These are phyloP conservation scores for Penicillium macrosclerotiorum DNA, from an alignment of 495 filamentous ascomycete genomes.

Conservation along the genomic window DNA sequence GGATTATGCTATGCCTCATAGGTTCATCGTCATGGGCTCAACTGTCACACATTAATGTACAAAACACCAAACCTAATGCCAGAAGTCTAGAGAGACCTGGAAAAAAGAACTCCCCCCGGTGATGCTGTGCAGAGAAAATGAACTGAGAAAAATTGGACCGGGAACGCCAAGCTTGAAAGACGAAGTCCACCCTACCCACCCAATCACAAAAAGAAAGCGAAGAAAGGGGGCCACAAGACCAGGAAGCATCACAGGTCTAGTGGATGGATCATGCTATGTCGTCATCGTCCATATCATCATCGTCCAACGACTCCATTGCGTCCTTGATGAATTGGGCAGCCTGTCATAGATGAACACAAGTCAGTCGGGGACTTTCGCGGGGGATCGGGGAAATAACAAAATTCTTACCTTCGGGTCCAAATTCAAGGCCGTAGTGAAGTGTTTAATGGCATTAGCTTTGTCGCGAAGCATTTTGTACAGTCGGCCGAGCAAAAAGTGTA, in stretches of 20 bases:
- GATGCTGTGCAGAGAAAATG: slow-evolving; percentile 38
- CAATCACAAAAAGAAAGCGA: slow-evolving; percentile 11
- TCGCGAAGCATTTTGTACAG: slow-evolving; percentile 79
- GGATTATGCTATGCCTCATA: slow-evolving; percentile 14
- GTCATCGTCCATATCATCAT: slow-evolving; percentile 78
- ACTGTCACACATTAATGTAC: slow-evolving; percentile 42
- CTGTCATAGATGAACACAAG: slow-evolving; percentile 42
- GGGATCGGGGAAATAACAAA: not conserved
- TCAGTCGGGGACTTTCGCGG: slow-evolving; percentile 21
- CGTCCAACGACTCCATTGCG: slow-evolving; percentile 84
- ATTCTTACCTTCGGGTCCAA: slow-evolving; percentile 86
- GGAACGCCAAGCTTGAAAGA: slow-evolving; percentile 26
- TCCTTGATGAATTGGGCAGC: slow-evolving; percentile 89
- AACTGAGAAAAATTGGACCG: slow-evolving; percentile 5
- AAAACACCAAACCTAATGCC: slow-evolving; percentile 35
- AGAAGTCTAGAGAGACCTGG: slow-evolving; percentile 24
- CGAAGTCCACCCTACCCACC: not conserved
- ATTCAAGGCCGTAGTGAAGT: slow-evolving; percentile 92
- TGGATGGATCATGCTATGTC: slow-evolving; percentile 44
- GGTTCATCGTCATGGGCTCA: slow-evolving; percentile 9
- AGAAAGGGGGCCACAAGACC: slow-evolving; percentile 6
- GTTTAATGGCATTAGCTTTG: slow-evolving; percentile 77
- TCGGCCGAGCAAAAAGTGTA: slow-evolving; percentile 88
- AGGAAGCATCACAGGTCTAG: slow-evolving; percentile 21
- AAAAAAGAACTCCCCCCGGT: slow-evolving; percentile 37